Percentiles rank a stretch among this genome's conserved stretches.
phyloP scores from a whole-genome alignment of 306 rosid species.

The Acacia confusa region DNA sequence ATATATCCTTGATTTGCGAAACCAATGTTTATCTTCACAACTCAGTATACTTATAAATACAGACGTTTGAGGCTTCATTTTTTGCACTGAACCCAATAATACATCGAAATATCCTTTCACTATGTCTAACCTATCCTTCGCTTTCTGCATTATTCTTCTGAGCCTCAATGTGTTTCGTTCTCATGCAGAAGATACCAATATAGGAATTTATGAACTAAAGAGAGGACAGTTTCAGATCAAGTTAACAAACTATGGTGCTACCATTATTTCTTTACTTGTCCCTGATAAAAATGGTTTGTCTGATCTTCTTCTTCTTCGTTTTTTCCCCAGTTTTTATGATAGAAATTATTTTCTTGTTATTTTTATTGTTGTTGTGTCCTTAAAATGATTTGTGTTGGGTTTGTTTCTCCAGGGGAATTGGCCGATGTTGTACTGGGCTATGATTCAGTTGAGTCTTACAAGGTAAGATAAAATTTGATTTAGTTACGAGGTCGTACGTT shows the following conservation, averaged over 20 bases:
- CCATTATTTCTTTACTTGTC: conserved; percentile 24
- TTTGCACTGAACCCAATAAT: too few relatives aligned
- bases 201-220: conserved; percentile 33
- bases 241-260: conserved; percentile 42
- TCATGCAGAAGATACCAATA: background rate
- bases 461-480: conserved; percentile 18
- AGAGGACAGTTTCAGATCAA: conserved; percentile 31
- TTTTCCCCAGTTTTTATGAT: background rate
- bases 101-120: too few relatives aligned
- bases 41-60: too few relatives aligned
- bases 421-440: conserved; percentile 44
- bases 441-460: conserved; percentile 27
- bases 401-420: conserved; percentile 20
- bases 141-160: background rate
- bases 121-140: background rate
- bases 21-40: too few relatives aligned
- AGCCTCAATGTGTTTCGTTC: conserved; percentile 12
- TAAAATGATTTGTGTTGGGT: background rate
- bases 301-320: background rate
- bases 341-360: background rate
- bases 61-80: too few relatives aligned
- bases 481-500: too few relatives aligned
- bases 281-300: conserved; percentile 41
- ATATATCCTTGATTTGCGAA: too few relatives aligned
- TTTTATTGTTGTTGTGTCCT: background rate